phyloP scores from a whole-genome alignment of 2,329 filamentous ascomycete genomes.

The Thielaviopsis ethacetica region DNA sequence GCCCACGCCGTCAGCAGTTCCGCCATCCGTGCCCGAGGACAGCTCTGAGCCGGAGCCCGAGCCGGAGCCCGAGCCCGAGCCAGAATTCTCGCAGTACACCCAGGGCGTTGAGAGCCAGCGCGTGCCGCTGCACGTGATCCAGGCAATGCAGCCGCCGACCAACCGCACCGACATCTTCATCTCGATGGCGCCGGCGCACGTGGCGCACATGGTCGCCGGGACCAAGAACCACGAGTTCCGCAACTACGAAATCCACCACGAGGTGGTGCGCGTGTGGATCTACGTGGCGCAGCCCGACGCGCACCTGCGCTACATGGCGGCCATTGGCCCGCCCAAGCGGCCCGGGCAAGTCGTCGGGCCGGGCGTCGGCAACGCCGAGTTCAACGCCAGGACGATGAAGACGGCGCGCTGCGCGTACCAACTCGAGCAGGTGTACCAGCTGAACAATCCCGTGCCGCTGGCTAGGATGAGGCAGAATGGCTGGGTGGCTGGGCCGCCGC shows the following conservation, averaged over 20 bases:
- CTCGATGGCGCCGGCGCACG: constrained; percentile 28
- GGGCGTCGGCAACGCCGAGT: constrained; percentile 35
- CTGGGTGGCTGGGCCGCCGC: constrained; percentile 34
- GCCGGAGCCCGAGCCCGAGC: constrained; percentile 17
- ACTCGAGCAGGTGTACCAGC: constrained; percentile 40
- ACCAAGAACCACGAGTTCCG: constrained; percentile 39
- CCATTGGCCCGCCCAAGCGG: constrained; percentile 29
- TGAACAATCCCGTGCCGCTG: constrained; percentile 41
- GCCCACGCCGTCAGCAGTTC: background rate
- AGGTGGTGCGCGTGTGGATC: constrained; percentile 46
- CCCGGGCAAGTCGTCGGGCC: constrained; percentile 29
- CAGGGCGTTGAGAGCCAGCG: constrained; percentile 28
- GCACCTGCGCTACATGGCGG: constrained; percentile 43
- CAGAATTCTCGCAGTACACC: background rate
- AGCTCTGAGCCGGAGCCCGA: constrained; percentile 5
- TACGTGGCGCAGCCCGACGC: constrained; percentile 31
- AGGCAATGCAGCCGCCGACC: constrained; percentile 29
- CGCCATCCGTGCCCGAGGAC: constrained; percentile 7
- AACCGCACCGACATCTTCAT: constrained; percentile 38
- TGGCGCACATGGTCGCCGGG: constrained; percentile 32
- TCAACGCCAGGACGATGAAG: constrained; percentile 23
- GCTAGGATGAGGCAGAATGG: constrained; percentile 36
- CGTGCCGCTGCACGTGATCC: constrained; percentile 32
- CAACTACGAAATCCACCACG: constrained; percentile 35
- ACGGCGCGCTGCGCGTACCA: constrained; percentile 32